A percentile compares a stretch with the other conserved stretches of the same genome.
Evolutionary conservation across 352 stramenopile genomes (phyloP).

Genomic region (Thalassiosira hispida): DNA sequence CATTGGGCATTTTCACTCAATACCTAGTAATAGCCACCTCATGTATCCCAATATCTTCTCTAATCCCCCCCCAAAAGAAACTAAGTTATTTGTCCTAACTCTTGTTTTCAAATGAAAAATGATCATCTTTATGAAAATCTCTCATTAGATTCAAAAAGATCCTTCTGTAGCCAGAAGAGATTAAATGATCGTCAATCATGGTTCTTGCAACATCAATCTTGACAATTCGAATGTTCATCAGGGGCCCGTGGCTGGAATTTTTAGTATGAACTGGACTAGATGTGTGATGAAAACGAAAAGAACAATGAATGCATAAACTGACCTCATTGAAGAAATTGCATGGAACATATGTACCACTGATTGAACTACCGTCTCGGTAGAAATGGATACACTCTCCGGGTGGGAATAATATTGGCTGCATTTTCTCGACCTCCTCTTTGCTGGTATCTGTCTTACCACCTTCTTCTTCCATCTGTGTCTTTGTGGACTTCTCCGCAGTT

Average conservation of each 20-base stretch:
- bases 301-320: slow-evolving; percentile 25
- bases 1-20: too few species aligned
- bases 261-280: background rate
- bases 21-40: too few species aligned
- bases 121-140: slow-evolving; percentile 64
- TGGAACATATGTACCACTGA: slow-evolving; percentile 65
- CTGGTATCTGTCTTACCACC: slow-evolving; percentile 1
- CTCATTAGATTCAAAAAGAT: slow-evolving; percentile 75
- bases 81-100: too few species aligned
- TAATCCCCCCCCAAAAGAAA: too few species aligned
- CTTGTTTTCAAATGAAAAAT: slow-evolving; percentile 73
- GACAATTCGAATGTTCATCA: background rate
- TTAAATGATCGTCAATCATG: slow-evolving; percentile 82
- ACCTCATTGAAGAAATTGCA: slow-evolving; percentile 78
- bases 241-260: background rate
- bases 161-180: slow-evolving; percentile 69
- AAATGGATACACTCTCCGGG: slow-evolving; percentile 81
- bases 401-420: slow-evolving; percentile 70
- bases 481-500: background rate
- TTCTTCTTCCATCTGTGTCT: background rate
- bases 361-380: slow-evolving; percentile 75
- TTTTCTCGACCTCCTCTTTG: slow-evolving; percentile 28
- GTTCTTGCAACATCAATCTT: slow-evolving; percentile 76
- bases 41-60: too few species aligned
- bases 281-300: background rate